These are phyloP conservation scores for Candida piceae DNA, from an alignment of 805 yeast species.

Conservation along the genomic window DNA sequence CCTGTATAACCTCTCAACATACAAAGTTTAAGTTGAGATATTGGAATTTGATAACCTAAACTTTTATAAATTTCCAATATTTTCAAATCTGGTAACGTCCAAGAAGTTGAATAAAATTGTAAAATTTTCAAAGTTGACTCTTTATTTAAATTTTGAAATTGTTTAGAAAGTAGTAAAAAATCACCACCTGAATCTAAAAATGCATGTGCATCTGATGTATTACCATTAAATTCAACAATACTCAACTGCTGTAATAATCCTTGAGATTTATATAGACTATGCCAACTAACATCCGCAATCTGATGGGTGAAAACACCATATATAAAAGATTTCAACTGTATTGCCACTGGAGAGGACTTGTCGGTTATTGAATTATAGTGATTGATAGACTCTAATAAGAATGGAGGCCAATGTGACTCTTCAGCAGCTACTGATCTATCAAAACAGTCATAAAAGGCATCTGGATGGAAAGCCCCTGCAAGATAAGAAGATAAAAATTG, in stretches of 20 bases:
- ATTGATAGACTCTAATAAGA: slow-evolving; percentile 41
- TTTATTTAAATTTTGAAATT: slow-evolving; percentile 26
- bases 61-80: slow-evolving; percentile 35
- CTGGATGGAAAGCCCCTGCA: slow-evolving; percentile 68
- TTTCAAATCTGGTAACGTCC: slow-evolving; percentile 43
- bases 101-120: slow-evolving; percentile 25
- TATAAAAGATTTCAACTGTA: slow-evolving; percentile 45
- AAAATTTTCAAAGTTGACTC: slow-evolving; percentile 6
- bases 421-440: slow-evolving; percentile 51
- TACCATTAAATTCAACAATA: slow-evolving; percentile 50
- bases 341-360: not conserved
- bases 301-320: slow-evolving; percentile 60
- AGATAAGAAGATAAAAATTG: slow-evolving; percentile 30
- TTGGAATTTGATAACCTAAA: slow-evolving; percentile 33
- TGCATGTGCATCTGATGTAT: slow-evolving; percentile 43
- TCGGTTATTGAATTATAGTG: slow-evolving; percentile 26
- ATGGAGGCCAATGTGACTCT: slow-evolving; percentile 68
- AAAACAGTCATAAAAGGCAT: slow-evolving; percentile 58
- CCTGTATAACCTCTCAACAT: slow-evolving; percentile 53
- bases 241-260: slow-evolving; percentile 52
- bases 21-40: slow-evolving; percentile 39
- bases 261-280: slow-evolving; percentile 47
- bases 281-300: slow-evolving; percentile 64
- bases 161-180: slow-evolving; percentile 40
- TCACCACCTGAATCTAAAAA: slow-evolving; percentile 64